phyloP scores from a whole-genome alignment of 2,329 filamentous ascomycete species.

The Trichoderma cornu-damae region DNA sequence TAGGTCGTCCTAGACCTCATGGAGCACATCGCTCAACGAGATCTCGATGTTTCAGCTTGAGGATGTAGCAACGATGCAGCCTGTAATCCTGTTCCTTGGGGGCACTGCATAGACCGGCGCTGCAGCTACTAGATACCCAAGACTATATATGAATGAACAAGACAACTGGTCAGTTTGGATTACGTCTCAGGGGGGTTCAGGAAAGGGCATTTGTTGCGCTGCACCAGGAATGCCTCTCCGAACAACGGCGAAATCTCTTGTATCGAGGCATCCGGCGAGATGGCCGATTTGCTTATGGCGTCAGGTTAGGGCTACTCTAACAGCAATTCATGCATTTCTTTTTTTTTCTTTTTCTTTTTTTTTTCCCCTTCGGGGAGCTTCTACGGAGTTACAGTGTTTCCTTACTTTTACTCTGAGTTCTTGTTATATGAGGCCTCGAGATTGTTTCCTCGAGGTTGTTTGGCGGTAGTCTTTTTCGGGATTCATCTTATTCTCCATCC shows the following conservation, averaged over 20 bases:
- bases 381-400: background rate
- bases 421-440: background rate
- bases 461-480: no score
- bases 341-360: background rate
- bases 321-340: conserved; percentile 19
- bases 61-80: background rate
- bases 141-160: background rate
- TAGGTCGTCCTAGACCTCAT: conserved; percentile 2
- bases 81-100: conserved; percentile 2
- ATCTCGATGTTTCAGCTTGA: conserved; percentile 5
- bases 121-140: conserved; percentile 14
- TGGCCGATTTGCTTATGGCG: conserved; percentile 21
- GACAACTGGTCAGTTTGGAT: background rate
- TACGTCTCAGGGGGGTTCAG: background rate
- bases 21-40: background rate
- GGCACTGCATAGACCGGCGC: conserved; percentile 11
- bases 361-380: no score
- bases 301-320: conserved; percentile 21
- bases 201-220: background rate
- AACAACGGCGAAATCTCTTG: background rate
- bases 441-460: background rate
- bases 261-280: conserved; percentile 11
- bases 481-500: no score
- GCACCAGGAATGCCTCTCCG: conserved; percentile 2
- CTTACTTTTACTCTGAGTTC: background rate